Conservation (phyloP, 2,329 filamentous ascomycete genomes). For the Albophoma yamanashiensis region DNA sequence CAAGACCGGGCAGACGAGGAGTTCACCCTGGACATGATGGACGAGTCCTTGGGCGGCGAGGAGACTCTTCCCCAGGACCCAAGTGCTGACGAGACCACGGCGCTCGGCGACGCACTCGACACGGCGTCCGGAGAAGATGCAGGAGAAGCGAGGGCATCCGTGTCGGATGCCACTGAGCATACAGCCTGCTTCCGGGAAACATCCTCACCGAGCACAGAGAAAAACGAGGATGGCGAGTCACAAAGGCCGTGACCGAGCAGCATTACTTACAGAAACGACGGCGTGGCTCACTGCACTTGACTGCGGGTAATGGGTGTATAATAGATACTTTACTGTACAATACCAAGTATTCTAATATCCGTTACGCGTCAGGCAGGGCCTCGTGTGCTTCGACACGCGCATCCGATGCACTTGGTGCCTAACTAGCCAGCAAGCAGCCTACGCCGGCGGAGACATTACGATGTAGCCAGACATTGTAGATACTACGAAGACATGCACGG, state of each 20-base stretch:
- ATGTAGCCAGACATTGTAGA: neutral
- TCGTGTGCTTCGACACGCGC: neutral
- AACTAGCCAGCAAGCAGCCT: too few relatives aligned
- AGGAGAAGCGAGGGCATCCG: neutral
- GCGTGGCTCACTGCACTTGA: neutral
- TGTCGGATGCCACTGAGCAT: neutral
- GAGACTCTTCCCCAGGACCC: neutral
- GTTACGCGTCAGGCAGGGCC: neutral
- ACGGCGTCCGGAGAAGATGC: neutral
- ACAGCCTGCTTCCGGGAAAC: neutral
- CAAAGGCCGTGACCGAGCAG: conserved; percentile 6
- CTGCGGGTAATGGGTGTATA: neutral
- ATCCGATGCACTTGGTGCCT: neutral
- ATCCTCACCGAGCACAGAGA: neutral
- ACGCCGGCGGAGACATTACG: too few relatives aligned
- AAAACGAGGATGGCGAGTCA: neutral
- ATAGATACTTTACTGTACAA: neutral
- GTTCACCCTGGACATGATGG: conserved; percentile 15
- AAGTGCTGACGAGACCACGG: neutral
- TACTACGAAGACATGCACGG: neutral
- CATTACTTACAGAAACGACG: neutral
- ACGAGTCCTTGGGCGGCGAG: conserved; percentile 10
- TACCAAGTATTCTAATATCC: neutral
- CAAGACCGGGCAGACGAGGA: conserved; percentile 14
- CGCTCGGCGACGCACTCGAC: neutral